Conservation (phyloP, 2,329 filamentous ascomycete genomes). For the Diplodia intermedia region DNA sequence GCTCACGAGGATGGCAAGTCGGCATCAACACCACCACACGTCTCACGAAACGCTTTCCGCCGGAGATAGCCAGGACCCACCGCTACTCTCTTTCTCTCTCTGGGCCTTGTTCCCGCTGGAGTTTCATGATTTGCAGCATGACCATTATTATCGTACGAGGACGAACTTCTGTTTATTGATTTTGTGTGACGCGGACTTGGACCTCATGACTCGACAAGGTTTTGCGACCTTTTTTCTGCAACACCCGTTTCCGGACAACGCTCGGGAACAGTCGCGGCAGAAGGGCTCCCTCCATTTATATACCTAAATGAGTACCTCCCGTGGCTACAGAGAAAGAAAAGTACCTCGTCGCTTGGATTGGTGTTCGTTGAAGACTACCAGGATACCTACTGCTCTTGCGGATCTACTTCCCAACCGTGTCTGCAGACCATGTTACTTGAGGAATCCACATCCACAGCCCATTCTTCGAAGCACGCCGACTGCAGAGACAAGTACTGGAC, state of each 20-base stretch:
- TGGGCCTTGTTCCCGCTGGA: not conserved
- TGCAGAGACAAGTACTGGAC: slow-evolving; percentile 27
- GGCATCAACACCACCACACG: slow-evolving; percentile 9
- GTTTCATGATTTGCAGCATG: slow-evolving; percentile 23
- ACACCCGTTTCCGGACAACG: slow-evolving; percentile 5
- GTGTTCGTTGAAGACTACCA: not conserved
- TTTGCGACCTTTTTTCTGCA: not conserved
- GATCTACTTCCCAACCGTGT: not conserved
- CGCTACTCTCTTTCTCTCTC: not conserved
- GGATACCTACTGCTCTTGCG: not conserved
- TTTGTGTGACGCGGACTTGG: slow-evolving; percentile 22
- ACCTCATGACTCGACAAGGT: slow-evolving; percentile 15
- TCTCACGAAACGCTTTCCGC: not conserved
- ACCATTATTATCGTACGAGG: slow-evolving; percentile 21
- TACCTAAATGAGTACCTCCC: not conserved
- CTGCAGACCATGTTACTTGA: not conserved
- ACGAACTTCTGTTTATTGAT: slow-evolving; percentile 1
- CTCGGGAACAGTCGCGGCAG: not conserved
- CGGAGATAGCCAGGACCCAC: slow-evolving; percentile 17
- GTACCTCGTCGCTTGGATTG: not conserved
- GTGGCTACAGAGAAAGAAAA: not conserved
- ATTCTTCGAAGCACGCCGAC: slow-evolving; percentile 16
- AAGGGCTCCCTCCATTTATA: not conserved
- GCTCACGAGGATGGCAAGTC: slow-evolving; percentile 22
- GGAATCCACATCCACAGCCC: not conserved